Conservation (phyloP, 306 rosid genomes). For the Carpinus viminea region DNA sequence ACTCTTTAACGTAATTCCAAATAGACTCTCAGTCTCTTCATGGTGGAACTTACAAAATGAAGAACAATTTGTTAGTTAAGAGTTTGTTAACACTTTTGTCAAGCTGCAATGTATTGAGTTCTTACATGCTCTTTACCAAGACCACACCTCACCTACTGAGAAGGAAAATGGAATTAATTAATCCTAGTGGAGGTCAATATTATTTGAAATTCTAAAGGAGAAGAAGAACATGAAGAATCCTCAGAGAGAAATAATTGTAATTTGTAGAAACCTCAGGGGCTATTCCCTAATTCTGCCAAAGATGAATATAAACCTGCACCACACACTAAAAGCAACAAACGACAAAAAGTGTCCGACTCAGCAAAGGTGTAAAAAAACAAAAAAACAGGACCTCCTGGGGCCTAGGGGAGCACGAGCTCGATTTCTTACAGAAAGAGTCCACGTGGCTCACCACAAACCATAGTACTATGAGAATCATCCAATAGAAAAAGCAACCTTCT, state of each 20-base stretch:
- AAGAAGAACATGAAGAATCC: neutral
- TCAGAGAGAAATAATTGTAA: neutral
- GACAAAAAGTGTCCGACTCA: neutral
- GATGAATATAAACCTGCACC: conserved; percentile 13
- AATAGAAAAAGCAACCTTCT: no score
- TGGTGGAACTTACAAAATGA: neutral
- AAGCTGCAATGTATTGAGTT: neutral
- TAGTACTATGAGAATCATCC: no score
- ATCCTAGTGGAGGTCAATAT: neutral
- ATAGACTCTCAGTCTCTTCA: neutral
- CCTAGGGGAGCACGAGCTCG: no score
- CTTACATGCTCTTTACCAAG: neutral
- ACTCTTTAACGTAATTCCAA: no score
- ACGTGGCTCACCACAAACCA: no score
- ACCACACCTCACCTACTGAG: neutral
- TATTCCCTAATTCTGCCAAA: neutral
- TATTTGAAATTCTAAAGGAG: neutral
- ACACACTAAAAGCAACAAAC: neutral
- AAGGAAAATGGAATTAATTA: neutral
- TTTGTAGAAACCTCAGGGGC: neutral
- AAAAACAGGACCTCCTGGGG: neutral
- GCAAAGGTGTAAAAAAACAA: neutral
- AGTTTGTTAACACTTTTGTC: neutral
- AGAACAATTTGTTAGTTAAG: neutral
- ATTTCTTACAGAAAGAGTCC: no score